Percentiles rank a stretch among this genome's conserved stretches.
Conservation (phyloP, 2,329 filamentous ascomycete genomes). For the Aquanectria penicillioides region DNA sequence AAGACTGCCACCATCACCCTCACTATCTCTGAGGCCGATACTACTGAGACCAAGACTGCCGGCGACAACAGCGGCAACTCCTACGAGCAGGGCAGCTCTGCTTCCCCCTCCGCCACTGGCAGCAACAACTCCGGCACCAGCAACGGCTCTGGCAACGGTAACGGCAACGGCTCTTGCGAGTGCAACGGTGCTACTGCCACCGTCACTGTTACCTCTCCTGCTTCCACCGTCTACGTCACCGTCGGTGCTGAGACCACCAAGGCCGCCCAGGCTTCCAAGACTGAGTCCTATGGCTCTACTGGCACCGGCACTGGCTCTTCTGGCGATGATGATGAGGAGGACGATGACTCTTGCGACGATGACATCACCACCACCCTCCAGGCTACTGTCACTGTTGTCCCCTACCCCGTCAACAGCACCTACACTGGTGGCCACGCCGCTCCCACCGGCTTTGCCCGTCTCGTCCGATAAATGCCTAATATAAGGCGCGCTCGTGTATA, state of each 20-base stretch:
- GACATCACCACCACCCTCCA: slow-evolving; percentile 42
- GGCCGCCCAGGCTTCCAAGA: slow-evolving; percentile 33
- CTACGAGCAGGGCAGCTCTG: slow-evolving; percentile 11
- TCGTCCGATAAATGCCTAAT: slow-evolving; percentile 43
- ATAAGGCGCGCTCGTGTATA: slow-evolving; percentile 26
- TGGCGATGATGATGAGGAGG: slow-evolving; percentile 27
- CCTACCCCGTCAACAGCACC: slow-evolving; percentile 53
- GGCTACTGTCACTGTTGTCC: slow-evolving; percentile 50
- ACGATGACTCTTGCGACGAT: slow-evolving; percentile 34
- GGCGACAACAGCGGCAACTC: slow-evolving; percentile 31
- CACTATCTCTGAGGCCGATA: slow-evolving; percentile 43
- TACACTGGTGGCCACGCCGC: slow-evolving; percentile 45
- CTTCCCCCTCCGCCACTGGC: too few relatives aligned
- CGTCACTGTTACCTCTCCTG: slow-evolving; percentile 45
- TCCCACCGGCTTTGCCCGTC: slow-evolving; percentile 49
- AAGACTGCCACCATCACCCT: slow-evolving; percentile 49
- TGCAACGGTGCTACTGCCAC: slow-evolving; percentile 37
- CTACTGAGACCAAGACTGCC: slow-evolving; percentile 33
- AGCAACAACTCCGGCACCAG: not conserved
- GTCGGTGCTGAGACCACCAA: slow-evolving; percentile 37
- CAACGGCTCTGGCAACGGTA: slow-evolving; percentile 29
- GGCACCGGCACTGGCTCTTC: slow-evolving; percentile 21
- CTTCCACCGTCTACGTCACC: slow-evolving; percentile 51
- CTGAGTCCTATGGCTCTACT: slow-evolving; percentile 35
- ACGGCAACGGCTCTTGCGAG: slow-evolving; percentile 24